Conservation (phyloP, 164 flowering plant genomes). For the Liquidambar formosana region DNA sequence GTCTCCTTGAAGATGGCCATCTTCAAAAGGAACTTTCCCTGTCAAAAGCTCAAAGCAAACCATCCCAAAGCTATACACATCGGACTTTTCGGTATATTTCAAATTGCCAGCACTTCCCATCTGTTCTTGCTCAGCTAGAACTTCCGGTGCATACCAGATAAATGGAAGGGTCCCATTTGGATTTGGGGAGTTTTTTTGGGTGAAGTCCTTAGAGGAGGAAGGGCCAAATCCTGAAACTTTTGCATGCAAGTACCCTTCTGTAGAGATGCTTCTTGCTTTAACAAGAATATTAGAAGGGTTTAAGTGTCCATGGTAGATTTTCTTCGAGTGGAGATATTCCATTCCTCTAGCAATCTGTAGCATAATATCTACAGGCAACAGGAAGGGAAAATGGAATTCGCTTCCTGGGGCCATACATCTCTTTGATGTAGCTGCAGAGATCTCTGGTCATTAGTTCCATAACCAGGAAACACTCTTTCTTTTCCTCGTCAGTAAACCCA, state of each 20-base stretch:
- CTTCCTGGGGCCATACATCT: constrained; percentile 52
- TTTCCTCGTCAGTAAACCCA: constrained; percentile 73
- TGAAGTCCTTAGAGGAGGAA: constrained; percentile 25
- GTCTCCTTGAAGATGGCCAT: constrained; percentile 89
- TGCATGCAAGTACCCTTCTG: constrained; percentile 63
- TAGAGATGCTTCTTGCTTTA: constrained; percentile 34
- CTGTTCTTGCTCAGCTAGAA: constrained; percentile 64
- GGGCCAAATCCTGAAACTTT: constrained; percentile 74
- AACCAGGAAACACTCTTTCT: constrained; percentile 67
- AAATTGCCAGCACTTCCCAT: constrained; percentile 19
- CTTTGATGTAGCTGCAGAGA: constrained; percentile 58
- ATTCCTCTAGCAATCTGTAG: constrained; percentile 95
- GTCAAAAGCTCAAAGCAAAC: constrained; percentile 80
- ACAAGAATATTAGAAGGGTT: constrained; percentile 71
- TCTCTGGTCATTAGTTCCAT: constrained; percentile 75
- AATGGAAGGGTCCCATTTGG: constrained; percentile 37
- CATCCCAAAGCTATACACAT: constrained; percentile 92
- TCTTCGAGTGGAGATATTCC: constrained; percentile 80
- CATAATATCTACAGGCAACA: constrained; percentile 72
- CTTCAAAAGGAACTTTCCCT: constrained; percentile 92
- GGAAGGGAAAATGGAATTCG: constrained; percentile 65
- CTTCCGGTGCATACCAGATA: constrained; percentile 91
- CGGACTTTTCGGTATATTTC: constrained; percentile 71
- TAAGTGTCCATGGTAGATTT: constrained; percentile 72
- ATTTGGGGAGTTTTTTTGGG: constrained; percentile 19